Percentiles rank a stretch among this genome's conserved stretches.
phyloP scores from a whole-genome alignment of 169 alveolate genomes.

The Plasmodium adleri region DNA sequence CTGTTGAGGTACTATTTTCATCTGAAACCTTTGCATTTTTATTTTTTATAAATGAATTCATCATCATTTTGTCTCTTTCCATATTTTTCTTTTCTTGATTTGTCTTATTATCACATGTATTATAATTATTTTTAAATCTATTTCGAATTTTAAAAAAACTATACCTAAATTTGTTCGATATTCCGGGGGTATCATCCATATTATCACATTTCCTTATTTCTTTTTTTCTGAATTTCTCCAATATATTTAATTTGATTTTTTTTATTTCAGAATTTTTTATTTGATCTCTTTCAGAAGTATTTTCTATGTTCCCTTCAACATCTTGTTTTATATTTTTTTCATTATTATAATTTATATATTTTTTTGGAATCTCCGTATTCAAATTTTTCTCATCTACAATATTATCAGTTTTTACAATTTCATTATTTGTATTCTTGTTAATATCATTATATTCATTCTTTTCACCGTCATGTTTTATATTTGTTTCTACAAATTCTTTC shows the following conservation, averaged over 20 bases:
- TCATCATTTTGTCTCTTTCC: conserved; percentile 48
- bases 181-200: conserved; percentile 16
- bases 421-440: no score
- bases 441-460: no score
- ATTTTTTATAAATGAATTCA: conserved; percentile 47
- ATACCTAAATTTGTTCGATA: conserved; percentile 59
- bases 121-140: conserved; percentile 43
- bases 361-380: no score
- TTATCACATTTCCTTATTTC: conserved; percentile 12
- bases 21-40: conserved; percentile 33
- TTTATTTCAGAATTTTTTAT: conserved; percentile 16
- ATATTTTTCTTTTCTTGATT: conserved; percentile 19
- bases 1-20: conserved; percentile 19
- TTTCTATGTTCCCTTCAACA: neutral
- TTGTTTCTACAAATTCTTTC: no score
- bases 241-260: conserved; percentile 32
- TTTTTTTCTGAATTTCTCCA: conserved; percentile 16
- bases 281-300: neutral
- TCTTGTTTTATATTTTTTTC: neutral
- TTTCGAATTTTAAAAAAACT: conserved; percentile 65
- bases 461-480: no score
- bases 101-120: conserved; percentile 22
- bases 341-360: no score
- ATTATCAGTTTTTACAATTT: no score
- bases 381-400: no score